Evolutionary conservation across 1,284 basidiomycete species (phyloP).

Genomic region (Pulchroboletus neoregius): DNA sequence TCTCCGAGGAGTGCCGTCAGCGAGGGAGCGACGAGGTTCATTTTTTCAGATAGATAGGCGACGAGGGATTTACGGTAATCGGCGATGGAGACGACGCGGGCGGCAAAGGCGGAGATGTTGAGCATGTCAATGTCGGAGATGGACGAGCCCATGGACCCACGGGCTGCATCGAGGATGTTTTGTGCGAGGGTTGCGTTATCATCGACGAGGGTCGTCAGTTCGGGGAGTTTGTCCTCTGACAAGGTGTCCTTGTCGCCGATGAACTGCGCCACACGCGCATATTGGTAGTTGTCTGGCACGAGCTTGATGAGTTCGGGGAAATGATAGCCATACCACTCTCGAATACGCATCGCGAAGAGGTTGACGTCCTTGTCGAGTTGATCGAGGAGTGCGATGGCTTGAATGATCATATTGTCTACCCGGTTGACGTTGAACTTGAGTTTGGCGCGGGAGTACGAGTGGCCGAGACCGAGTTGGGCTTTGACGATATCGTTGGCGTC

Average conservation of each 20-base stretch:
- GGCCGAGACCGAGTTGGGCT: slow-evolving; percentile 95
- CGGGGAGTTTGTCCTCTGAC: slow-evolving; percentile 73
- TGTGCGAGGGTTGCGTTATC: slow-evolving; percentile 86
- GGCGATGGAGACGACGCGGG: slow-evolving; percentile 86
- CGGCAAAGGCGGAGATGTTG: slow-evolving; percentile 93
- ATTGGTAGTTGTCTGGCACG: slow-evolving; percentile 94
- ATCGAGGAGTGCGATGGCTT: slow-evolving; percentile 97
- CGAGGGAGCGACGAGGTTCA: slow-evolving; percentile 97
- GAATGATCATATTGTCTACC: slow-evolving; percentile 99
- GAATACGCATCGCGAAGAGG: slow-evolving; percentile 96
- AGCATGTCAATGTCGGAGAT: slow-evolving; percentile 94
- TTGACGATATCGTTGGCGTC: slow-evolving; percentile 87
- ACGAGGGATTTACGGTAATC: slow-evolving; percentile 94
- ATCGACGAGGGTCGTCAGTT: slow-evolving; percentile 80
- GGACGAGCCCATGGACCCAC: slow-evolving; percentile 93
- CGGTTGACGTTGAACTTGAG: slow-evolving; percentile 99
- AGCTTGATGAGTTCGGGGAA: slow-evolving; percentile 97
- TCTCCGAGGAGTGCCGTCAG: slow-evolving; percentile 93
- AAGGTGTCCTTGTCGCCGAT: slow-evolving; percentile 89
- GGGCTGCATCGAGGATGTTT: slow-evolving; percentile 92
- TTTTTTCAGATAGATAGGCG: slow-evolving; percentile 92
- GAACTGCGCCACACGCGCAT: slow-evolving; percentile 84
- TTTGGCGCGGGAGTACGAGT: slow-evolving; percentile 97
- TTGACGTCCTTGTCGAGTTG: slow-evolving; percentile 99
- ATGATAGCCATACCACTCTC: slow-evolving; percentile 99